Evolutionary conservation across 2,329 filamentous ascomycete species (phyloP).

Genomic region (Aureobasidium sp.): DNA sequence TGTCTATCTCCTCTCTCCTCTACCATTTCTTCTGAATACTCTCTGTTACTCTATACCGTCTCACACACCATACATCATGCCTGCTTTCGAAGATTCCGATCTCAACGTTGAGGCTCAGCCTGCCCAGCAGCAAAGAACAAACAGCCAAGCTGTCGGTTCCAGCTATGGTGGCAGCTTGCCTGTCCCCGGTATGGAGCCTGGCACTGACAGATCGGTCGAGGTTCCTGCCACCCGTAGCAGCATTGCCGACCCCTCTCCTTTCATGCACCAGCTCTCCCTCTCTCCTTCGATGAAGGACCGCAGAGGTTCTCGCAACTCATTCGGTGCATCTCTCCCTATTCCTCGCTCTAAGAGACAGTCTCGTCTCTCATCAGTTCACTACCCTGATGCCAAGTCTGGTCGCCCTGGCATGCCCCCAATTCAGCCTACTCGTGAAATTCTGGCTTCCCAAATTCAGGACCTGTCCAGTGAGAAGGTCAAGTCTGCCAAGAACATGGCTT

Average conservation of each 20-base stretch:
- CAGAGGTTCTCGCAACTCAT: constrained; percentile 66
- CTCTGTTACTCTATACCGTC: neutral
- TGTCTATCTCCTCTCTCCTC: constrained; percentile 7
- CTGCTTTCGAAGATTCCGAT: constrained; percentile 53
- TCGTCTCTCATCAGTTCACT: constrained; percentile 56
- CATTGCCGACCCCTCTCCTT: constrained; percentile 59
- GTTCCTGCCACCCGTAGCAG: constrained; percentile 62
- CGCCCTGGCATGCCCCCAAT: constrained; percentile 53
- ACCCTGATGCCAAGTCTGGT: constrained; percentile 38
- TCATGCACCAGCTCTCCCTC: constrained; percentile 67
- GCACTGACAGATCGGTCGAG: constrained; percentile 51
- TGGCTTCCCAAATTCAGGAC: constrained; percentile 64
- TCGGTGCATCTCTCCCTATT: constrained; percentile 65
- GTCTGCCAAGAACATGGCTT: constrained; percentile 71
- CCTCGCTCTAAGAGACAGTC: constrained; percentile 63
- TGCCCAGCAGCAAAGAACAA: constrained; percentile 27
- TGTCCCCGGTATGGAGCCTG: constrained; percentile 37
- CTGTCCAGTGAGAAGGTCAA: constrained; percentile 58
- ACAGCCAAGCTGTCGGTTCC: constrained; percentile 24
- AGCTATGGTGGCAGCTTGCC: constrained; percentile 30
- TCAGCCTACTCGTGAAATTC: constrained; percentile 58
- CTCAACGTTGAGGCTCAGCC: constrained; percentile 37
- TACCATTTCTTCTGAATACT: neutral
- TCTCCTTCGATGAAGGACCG: constrained; percentile 61
- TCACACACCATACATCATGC: constrained; percentile 42